Evolutionary conservation across 768 basidiomycete species (phyloP).

Genomic region (Amanita brunnescens): DNA sequence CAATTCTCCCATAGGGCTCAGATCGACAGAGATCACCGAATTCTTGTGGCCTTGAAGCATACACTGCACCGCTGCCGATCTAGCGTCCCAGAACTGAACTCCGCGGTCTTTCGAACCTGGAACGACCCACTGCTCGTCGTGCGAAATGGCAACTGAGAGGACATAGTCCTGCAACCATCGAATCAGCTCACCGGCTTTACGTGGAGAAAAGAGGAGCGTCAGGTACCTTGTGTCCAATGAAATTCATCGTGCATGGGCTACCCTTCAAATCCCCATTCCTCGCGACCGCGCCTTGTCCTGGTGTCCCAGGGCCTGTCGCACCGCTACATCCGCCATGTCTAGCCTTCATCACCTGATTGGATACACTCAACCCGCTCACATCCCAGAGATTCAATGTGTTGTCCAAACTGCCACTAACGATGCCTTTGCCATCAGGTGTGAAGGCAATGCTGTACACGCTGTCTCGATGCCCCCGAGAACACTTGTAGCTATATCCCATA

Average conservation of each 20-base stretch:
- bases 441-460: conserved; percentile 88
- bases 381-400: conserved; percentile 89
- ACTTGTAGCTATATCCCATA: conserved; percentile 70
- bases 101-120: conserved; percentile 93
- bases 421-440: conserved; percentile 82
- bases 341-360: conserved; percentile 7
- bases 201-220: background rate
- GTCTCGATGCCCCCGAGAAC: conserved; percentile 67
- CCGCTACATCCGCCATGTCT: conserved; percentile 5
- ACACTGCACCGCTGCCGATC: conserved; percentile 70
- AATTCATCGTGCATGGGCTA: conserved; percentile 67
- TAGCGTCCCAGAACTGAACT: conserved; percentile 90
- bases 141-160: conserved; percentile 60
- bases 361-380: conserved; percentile 55
- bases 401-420: conserved; percentile 89
- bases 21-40: conserved; percentile 43
- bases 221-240: conserved; percentile 80
- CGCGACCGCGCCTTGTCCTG: conserved; percentile 2
- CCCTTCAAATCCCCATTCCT: conserved; percentile 45
- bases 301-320: conserved; percentile 4
- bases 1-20: conserved; percentile 36
- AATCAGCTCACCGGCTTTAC: background rate
- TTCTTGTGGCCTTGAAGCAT: conserved; percentile 79
- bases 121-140: conserved; percentile 91
- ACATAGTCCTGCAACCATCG: conserved; percentile 42